Evolutionary conservation across 345 rosid genomes (phyloP), one percentile per base, ranked within the genome.

Genomic region (Bruguiera parviflora): DNA sequence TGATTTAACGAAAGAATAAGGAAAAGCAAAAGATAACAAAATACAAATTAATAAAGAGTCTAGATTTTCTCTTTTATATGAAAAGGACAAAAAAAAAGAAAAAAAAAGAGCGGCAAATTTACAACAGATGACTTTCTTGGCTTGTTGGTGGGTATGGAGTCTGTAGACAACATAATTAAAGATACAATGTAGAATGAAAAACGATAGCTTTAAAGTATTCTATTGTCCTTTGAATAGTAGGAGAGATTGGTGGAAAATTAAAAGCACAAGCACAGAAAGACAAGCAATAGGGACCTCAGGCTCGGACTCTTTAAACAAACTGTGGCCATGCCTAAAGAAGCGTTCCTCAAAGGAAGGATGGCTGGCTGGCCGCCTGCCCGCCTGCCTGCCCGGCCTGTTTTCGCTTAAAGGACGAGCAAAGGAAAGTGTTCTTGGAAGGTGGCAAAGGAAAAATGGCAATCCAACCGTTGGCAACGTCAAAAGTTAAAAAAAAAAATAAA

Each of bases 161-260:
- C 5, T 43, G 24, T 37, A 65, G 70, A 57, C 58, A 65, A 29
- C 62, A 75, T 25, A 51, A 75, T 70, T 56, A 70, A 70, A 46
- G 56, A 39, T 20, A 7, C 22, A 25, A 29, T 31, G 29, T n/a
- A 53, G n/a, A 66, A 69, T 59, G 32, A 62, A 58, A 22, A 58
- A 68, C 18, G 58, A 16, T 57, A 39, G 57, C 22, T 65, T 22
- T 52, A 55, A 76, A 76, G 73, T 70, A 55, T 66, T 53, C 46
- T 58, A 70, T 67, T 77, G 65, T 64, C 60, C 59, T 67, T 78
- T 73, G 73, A 74, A 71, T 56, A 52, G 47, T 27, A 55, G 31
- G 18, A 16, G 43, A 66, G 46, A 24, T 31, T 61, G 31, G 8
- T 20, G 68, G 53, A 63, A 39, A 53, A 53, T 9, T 13, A 65